A percentile compares a stretch with the other conserved stretches of the same genome.
phyloP scores from a whole-genome alignment of 768 basidiomycete species.

The Termitomyces sp. region DNA sequence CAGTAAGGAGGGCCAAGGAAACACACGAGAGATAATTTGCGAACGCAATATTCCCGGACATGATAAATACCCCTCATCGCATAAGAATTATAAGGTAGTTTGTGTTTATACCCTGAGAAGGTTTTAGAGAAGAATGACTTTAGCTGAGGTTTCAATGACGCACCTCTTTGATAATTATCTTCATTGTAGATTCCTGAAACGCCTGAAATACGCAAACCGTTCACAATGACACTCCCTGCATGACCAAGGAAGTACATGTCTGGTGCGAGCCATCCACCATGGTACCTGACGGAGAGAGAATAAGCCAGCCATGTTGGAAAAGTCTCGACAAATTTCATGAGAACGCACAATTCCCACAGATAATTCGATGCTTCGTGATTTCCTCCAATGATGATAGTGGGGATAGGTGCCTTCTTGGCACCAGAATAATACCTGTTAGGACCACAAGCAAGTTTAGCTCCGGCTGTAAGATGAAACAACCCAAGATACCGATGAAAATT shows the following conservation, averaged over 20 bases:
- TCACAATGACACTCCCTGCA: slow-evolving; percentile 83
- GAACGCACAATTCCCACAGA: slow-evolving; percentile 85
- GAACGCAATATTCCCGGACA: slow-evolving; percentile 78
- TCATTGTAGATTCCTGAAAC: slow-evolving; percentile 88
- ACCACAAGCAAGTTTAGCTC: neutral
- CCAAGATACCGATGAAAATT: slow-evolving; percentile 69
- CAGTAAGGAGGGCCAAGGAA: neutral
- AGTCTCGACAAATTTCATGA: neutral
- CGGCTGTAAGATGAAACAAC: neutral
- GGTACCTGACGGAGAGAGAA: slow-evolving; percentile 51
- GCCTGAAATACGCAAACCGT: slow-evolving; percentile 90
- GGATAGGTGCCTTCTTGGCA: slow-evolving; percentile 67
- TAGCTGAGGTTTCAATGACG: slow-evolving; percentile 3
- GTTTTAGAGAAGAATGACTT: neutral
- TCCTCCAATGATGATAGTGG: slow-evolving; percentile 94
- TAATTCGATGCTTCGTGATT: slow-evolving; percentile 98
- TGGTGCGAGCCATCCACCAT: slow-evolving; percentile 97
- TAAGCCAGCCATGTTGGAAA: neutral
- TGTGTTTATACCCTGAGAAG: slow-evolving; percentile 68
- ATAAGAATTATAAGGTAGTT: slow-evolving; percentile 67
- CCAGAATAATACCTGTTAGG: slow-evolving; percentile 78
- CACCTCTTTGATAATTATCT: slow-evolving; percentile 68
- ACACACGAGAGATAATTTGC: slow-evolving; percentile 67
- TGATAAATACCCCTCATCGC: slow-evolving; percentile 86
- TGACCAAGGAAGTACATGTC: slow-evolving; percentile 95